These are phyloP conservation scores for Arthroderma sp. DNA, from an alignment of 2,329 filamentous ascomycete species.

Conservation along the genomic window DNA sequence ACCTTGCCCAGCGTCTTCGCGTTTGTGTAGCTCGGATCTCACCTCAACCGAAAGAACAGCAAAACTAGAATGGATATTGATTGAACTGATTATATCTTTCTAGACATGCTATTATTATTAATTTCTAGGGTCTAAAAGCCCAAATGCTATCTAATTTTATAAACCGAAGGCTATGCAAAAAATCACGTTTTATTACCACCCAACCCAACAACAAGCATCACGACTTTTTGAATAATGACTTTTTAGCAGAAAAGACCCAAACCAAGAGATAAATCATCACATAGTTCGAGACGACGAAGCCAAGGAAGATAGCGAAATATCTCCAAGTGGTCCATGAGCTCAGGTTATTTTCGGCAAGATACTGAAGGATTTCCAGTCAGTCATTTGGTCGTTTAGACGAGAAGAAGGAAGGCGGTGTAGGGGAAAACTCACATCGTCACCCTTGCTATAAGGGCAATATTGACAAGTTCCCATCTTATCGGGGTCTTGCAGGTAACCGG, in stretches of 20 bases:
- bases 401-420: neutral
- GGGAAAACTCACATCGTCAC: neutral
- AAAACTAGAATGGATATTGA: no score
- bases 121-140: no score
- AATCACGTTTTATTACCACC: no score
- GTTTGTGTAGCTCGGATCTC: no score
- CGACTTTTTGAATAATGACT: slow-evolving; percentile 1
- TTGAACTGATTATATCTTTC: no score
- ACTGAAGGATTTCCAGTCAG: slow-evolving; percentile 11
- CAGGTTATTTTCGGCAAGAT: slow-evolving; percentile 19
- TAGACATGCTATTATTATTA: no score
- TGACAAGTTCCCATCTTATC: slow-evolving; percentile 42
- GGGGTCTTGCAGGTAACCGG: slow-evolving; percentile 39
- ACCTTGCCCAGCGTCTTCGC: no score
- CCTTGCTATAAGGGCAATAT: slow-evolving; percentile 47
- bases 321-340: slow-evolving; percentile 23
- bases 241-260: slow-evolving; percentile 22
- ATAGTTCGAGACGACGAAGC: slow-evolving; percentile 23
- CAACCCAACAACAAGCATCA: no score
- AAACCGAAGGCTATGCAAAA: no score
- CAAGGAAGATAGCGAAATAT: slow-evolving; percentile 23
- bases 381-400: slow-evolving; percentile 2
- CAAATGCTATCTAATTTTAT: no score
- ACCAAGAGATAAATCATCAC: slow-evolving; percentile 23
- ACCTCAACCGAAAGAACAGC: no score